Conservation (phyloP, 257 asterid genomes). For the Solanum gandarillasii region DNA sequence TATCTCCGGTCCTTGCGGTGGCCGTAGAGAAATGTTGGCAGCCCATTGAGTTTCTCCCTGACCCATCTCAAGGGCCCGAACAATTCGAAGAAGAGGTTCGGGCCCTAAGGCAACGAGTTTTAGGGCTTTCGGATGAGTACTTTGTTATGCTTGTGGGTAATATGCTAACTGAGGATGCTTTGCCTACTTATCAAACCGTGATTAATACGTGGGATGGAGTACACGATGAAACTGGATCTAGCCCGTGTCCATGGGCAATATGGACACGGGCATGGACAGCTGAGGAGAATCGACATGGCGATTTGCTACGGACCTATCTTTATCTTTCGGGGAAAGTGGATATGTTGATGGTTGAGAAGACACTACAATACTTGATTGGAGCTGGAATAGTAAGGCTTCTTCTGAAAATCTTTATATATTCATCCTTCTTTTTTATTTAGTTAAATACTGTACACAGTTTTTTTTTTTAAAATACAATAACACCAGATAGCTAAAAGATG, state of each 20-base stretch:
- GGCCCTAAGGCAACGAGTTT: constrained; percentile 12
- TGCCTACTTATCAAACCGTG: constrained; percentile 20
- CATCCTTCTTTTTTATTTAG: no score
- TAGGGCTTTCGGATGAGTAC: constrained; percentile 20
- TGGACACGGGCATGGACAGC: constrained; percentile 39
- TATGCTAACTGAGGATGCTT: constrained; percentile 20
- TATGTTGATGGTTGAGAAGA: no score
- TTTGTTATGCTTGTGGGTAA: constrained; percentile 25
- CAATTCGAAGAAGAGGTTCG: constrained; percentile 12
- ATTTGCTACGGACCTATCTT: no score
- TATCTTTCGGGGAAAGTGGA: no score
- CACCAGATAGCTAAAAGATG: no score
- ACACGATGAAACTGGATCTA: constrained; percentile 17
- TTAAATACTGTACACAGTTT: no score
- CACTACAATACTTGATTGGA: no score
- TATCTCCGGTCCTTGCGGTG: not conserved
- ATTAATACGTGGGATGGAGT: constrained; percentile 14
- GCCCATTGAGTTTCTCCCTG: constrained; percentile 26
- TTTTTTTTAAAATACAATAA: no score
- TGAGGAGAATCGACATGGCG: constrained; percentile 15
- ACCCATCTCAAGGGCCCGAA: constrained; percentile 3
- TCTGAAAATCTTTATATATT: no score
- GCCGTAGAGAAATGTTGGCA: constrained; percentile 30
- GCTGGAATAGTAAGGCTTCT: no score
- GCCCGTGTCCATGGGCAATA: constrained; percentile 29